Conservation (phyloP, 2,329 filamentous ascomycete species). For the Paraconiothyrium brasiliense region DNA sequence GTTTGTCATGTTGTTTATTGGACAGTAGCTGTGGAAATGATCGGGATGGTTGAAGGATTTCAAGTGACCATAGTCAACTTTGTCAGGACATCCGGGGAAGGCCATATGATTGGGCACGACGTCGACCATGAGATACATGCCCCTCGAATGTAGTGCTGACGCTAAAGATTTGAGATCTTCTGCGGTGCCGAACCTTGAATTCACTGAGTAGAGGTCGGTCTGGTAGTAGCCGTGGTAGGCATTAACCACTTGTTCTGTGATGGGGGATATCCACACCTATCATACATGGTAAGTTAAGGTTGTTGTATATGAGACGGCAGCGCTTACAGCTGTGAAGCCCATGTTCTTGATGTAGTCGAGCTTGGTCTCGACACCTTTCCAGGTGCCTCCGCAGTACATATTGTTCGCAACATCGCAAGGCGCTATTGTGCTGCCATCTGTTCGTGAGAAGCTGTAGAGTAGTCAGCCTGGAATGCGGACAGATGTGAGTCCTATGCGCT, state of each 20-base stretch:
- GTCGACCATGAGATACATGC: slow-evolving; percentile 57
- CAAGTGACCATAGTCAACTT: slow-evolving; percentile 19
- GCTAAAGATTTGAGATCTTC: slow-evolving; percentile 54
- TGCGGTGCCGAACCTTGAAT: slow-evolving; percentile 55
- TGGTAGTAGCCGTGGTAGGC: slow-evolving; percentile 59
- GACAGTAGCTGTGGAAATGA: slow-evolving; percentile 23
- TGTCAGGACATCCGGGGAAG: slow-evolving; percentile 24
- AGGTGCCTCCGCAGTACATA: slow-evolving; percentile 58
- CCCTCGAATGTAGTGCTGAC: slow-evolving; percentile 50
- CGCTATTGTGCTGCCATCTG: slow-evolving; percentile 11
- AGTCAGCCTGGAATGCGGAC: neutral
- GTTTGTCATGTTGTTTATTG: slow-evolving; percentile 21
- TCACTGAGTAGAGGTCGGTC: slow-evolving; percentile 54
- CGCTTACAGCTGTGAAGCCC: slow-evolving; percentile 52
- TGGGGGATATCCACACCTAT: slow-evolving; percentile 51
- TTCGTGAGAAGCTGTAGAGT: slow-evolving; percentile 7
- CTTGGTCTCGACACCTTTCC: slow-evolving; percentile 53
- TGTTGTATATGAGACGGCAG: neutral
- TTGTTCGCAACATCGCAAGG: slow-evolving; percentile 26
- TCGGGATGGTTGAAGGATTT: slow-evolving; percentile 17
- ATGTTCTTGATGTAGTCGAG: slow-evolving; percentile 59
- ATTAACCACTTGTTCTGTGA: slow-evolving; percentile 44
- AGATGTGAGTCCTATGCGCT: too few relatives aligned
- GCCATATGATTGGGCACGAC: slow-evolving; percentile 55
- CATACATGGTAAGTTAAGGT: neutral